phyloP scores from a whole-genome alignment of 805 yeast genomes.

The Hyphopichia homilentoma region DNA sequence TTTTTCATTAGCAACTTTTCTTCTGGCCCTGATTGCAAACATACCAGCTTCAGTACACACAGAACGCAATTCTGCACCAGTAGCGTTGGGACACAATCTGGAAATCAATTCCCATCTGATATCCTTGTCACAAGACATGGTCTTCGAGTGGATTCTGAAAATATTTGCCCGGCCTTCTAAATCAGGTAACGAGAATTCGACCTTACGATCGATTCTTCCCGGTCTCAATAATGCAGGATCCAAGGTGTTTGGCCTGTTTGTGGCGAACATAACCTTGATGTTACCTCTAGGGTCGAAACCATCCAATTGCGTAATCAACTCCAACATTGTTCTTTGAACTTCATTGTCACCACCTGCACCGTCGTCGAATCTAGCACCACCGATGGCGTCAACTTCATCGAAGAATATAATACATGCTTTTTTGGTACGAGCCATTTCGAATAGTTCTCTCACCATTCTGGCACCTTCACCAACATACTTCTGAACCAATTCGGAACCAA shows the following conservation, averaged over 20 bases:
- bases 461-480: constrained; percentile 99
- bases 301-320: constrained; percentile 93
- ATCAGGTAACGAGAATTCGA: constrained; percentile 94
- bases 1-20: constrained; percentile 97
- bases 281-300: constrained; percentile 99
- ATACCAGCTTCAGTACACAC: constrained; percentile 99
- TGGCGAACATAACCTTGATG: constrained; percentile 98
- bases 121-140: constrained; percentile 96
- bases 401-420: constrained; percentile 97
- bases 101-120: constrained; percentile 98
- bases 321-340: constrained; percentile 98
- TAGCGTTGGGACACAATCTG: constrained; percentile 94
- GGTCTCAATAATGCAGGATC: constrained; percentile 98
- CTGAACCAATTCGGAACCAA: constrained; percentile 97
- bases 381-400: constrained; percentile 98
- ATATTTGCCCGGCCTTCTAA: constrained; percentile 97
- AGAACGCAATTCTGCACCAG: constrained; percentile 98
- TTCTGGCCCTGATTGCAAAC: constrained; percentile 98
- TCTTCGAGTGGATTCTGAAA: constrained; percentile 93
- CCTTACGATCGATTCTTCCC: constrained; percentile 98
- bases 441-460: constrained; percentile 96
- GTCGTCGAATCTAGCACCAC: constrained; percentile 99
- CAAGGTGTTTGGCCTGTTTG: constrained; percentile 95
- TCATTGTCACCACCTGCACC: constrained; percentile 99
- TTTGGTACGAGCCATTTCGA: constrained; percentile 98